phyloP scores from a whole-genome alignment of 2,329 filamentous ascomycete species.

The Colletotrichum sp. region DNA sequence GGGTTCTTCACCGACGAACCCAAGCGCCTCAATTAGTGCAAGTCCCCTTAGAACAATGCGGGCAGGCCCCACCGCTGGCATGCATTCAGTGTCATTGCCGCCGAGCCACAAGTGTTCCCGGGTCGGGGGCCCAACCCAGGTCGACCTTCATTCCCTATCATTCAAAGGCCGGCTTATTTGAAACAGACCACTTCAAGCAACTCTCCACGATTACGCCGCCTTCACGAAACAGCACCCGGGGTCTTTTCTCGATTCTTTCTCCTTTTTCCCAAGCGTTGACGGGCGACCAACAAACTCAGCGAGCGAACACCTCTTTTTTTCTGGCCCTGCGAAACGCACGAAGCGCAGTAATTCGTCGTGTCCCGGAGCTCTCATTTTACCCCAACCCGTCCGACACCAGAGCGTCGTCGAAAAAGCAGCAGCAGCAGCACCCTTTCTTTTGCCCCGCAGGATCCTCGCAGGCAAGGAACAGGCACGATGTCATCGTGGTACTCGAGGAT shows the following conservation, averaged over 20 bases:
- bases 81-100: slow-evolving; percentile 2
- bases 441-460: slow-evolving; percentile 20
- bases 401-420: background rate
- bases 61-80: slow-evolving; percentile 10
- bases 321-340: background rate
- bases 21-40: slow-evolving; percentile 18
- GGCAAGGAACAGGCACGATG: slow-evolving; percentile 51
- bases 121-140: slow-evolving; percentile 7
- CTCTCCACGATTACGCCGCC: slow-evolving; percentile 1
- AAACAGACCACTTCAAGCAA: slow-evolving; percentile 19
- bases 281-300: background rate
- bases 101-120: slow-evolving; percentile 8
- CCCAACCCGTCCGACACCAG: slow-evolving; percentile 11
- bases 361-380: background rate
- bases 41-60: slow-evolving; percentile 18
- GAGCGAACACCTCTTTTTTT: background rate
- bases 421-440: background rate
- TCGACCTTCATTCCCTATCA: slow-evolving; percentile 12
- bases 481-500: slow-evolving; percentile 83
- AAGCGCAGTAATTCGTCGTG: background rate
- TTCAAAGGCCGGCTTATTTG: slow-evolving; percentile 17
- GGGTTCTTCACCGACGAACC: slow-evolving; percentile 10
- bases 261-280: background rate
- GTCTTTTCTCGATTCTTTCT: background rate
- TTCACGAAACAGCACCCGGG: background rate